Base-by-base conservation (phyloP, 805 yeast genomes). In the Candida mattraensis region DNA sequence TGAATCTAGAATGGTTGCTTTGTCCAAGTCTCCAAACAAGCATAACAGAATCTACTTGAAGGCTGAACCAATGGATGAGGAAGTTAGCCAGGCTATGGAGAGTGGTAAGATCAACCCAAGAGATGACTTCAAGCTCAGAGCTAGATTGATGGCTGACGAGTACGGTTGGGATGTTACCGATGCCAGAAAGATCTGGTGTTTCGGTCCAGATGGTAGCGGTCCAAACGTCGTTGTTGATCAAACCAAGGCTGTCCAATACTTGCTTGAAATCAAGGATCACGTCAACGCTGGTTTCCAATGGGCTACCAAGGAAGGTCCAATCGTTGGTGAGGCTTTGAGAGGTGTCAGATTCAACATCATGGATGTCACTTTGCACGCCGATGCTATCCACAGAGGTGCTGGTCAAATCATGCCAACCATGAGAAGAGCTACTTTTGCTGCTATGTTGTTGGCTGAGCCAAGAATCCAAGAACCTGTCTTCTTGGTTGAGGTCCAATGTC, bases 371-470 rank as follows among this genome's bases (percentile, higher is more conserved):
- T 80, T 91, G 73, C 99, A 91, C 76, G 96, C 98, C 68, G 99
- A 91, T 86, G 96, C 99, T 74, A 91, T 91, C 76, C 99, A 91
- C 86, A 89, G 99, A 86, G 98, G 98, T 82, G 96, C 95, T 78
- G 99, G 98, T 76, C 99, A 91, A 80, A 82, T 91, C 72, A 88
- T 93, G 76, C 97, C 98, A 76, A 91, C 99, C 73, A 91, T 93
- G 98, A 89, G 98, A 83, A 89, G 98, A 81, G 98, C 82, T 60
- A 87, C 98, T 56, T 93, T 86, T 78, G 99, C 98, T 66, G 87
- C 97, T 61, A 78, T 89, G 83, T 82, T 91, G 67, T 81, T 91
- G 70, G 98, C 98, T 71, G 88, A 87, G 74, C 99, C 99, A 74
- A 91, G 87, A 67, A 87, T 91, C 67, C 97, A 91, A 79, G 98